Evolutionary conservation across 331 rosid species (phyloP), one percentile per base, ranked within the genome.

Genomic region (Quercus phellos): DNA sequence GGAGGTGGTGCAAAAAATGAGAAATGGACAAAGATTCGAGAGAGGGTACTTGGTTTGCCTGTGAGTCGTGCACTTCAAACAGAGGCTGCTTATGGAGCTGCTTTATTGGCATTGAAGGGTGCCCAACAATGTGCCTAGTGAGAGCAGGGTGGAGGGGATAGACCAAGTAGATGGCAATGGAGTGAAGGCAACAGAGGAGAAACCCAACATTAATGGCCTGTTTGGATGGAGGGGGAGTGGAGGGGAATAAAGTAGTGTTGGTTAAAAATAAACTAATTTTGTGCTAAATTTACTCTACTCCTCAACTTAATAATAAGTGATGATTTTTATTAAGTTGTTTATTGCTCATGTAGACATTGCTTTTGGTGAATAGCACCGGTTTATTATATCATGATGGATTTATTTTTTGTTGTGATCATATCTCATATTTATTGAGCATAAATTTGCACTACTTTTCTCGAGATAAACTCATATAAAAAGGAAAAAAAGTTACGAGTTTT

Each of bases 1-100:
- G 95, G 99, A 13, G 97, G 97, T 67, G 97, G 97, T 64, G 86
- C 97, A 0, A 90, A 87, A 82, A 94, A 94, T 80, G 88, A 81
- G 29, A 94, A 89, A 72, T 92, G 99, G 97, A 92, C 79, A 4
- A 87, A 84, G 87, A 94, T 94, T 71, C 70, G 97, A 55, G 92
- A 92, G 89, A 89, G 95, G 80, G 89, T 94, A 29, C 92, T 92
- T 73, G 92, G 94, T 55, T 85, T 92, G 81, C 93, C 97, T 3
- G 97, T 94, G 83, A 80, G 84, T 29, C 82, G 86, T 13, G 95
- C 97, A 73, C 74, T 38, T 72, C 97, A 94, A 84, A 89, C 93
- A 1, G 95, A 94, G 85, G 95, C 97, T 79, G 94, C 99, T 3
- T 94, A 87, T 55, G 99, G 99, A 73, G 96, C 97, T 82, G 97